Base-by-base conservation (phyloP, 169 alveolate species). In the Plasmodium falciparum region DNA sequence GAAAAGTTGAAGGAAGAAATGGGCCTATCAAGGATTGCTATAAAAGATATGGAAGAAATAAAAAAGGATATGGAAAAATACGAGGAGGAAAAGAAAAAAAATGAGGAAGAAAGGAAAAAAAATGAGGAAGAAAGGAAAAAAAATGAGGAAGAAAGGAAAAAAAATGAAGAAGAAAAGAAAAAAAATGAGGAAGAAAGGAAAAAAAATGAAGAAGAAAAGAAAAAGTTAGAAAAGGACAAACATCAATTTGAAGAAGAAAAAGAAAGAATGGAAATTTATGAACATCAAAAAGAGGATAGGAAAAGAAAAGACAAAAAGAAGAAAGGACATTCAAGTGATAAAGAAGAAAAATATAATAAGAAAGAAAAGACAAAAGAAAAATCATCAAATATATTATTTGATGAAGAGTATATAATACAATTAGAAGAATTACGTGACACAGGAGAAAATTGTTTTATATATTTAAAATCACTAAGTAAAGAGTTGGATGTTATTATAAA, bases 401-500 rank as follows among this genome's bases (percentile, higher is more conserved):
- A 75, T 11, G 74, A 54, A 62, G 65, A 66, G 17, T 66, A 75
- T 15, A 15, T 24, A 17, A 39, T 61, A 66, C 74, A 13, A 62
- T 20, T 9, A 6, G 88, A 45, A 65, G 72, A 65, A 26, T 17
- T 59, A 66, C 13, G 20, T 1, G 33, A 22, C 12, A 47, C 17
- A 11, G 54, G 67, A 45, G 11, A 17, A 49, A 59, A n/a, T 45
- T 29, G 67, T 26, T 65, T 43, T 15, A 2, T n/a, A 17, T 76
- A 65, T 33, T 59, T 76, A 47, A 76, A 49, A 47, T 17, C 22
- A 0, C 29, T 76, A 66, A 76, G 26, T 39, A 59, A 26, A 5
- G 50, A 65, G 33, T 17, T 76, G 22, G 89, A 76, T 24, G 78
- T 65, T 65, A 76, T 76, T 66, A 71, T 76, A 2, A 58, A 50